Conservation (phyloP, 2,329 filamentous ascomycete genomes). For the Fusarium sp. region DNA sequence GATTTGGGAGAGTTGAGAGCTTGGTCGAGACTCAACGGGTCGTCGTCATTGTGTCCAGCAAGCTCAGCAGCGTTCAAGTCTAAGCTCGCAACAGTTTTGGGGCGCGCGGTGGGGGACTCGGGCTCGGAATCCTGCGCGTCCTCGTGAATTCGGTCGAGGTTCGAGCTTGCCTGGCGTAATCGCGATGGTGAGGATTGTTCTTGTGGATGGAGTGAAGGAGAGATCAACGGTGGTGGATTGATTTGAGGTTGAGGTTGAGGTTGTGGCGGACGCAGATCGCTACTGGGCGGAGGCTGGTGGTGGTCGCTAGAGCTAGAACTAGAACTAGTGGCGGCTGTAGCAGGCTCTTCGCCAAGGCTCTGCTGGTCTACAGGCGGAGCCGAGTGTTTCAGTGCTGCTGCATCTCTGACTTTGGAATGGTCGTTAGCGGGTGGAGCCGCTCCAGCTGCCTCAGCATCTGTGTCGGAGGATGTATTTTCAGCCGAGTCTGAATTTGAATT, state of each 20-base stretch:
- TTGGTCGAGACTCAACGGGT: slow-evolving; percentile 47
- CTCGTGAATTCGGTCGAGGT: slow-evolving; percentile 48
- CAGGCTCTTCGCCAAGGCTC: slow-evolving; percentile 41
- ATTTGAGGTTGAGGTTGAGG: slow-evolving; percentile 35
- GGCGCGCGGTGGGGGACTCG: slow-evolving; percentile 27
- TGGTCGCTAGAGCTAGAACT: slow-evolving; percentile 8
- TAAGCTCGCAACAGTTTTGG: slow-evolving; percentile 35
- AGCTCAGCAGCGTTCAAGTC: slow-evolving; percentile 39
- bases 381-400: slow-evolving; percentile 41
- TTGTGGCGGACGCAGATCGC: slow-evolving; percentile 44
- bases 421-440: slow-evolving; percentile 41
- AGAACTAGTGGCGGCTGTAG: slow-evolving; percentile 37
- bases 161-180: slow-evolving; percentile 40
- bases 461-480: slow-evolving; percentile 30
- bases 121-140: slow-evolving; percentile 29
- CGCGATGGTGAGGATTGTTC: slow-evolving; percentile 40
- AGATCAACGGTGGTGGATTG: slow-evolving; percentile 37
- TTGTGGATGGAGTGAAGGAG: slow-evolving; percentile 35
- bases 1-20: slow-evolving; percentile 40
- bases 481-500: slow-evolving; percentile 27
- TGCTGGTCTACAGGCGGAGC: slow-evolving; percentile 39
- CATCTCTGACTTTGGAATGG: slow-evolving; percentile 29
- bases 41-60: slow-evolving; percentile 45
- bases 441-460: slow-evolving; percentile 21
- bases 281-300: slow-evolving; percentile 38